These are phyloP conservation scores for Antrodiella citrinella DNA, from an alignment of 768 basidiomycete species.

Conservation along the genomic window DNA sequence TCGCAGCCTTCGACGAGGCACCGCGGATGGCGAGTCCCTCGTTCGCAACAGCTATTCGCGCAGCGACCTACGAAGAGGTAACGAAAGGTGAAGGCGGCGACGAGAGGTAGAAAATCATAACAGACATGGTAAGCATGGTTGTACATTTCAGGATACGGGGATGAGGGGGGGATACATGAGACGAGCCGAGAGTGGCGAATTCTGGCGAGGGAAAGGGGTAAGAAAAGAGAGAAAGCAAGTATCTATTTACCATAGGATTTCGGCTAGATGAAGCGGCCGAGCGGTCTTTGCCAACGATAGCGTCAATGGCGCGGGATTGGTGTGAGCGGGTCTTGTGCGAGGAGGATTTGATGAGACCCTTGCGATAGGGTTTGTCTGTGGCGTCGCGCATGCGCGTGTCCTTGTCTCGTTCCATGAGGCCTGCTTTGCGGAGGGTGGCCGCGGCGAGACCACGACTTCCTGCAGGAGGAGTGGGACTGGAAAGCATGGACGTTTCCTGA, in stretches of 20 bases:
- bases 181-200: constrained; percentile 10
- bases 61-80: constrained; percentile 30
- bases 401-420: constrained; percentile 51
- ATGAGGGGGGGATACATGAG: constrained; percentile 15
- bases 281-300: constrained; percentile 35
- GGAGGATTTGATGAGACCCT: constrained; percentile 53
- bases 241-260: constrained; percentile 62
- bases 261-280: constrained; percentile 36
- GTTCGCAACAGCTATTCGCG: constrained; percentile 37
- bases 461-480: constrained; percentile 50
- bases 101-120: constrained; percentile 30
- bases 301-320: constrained; percentile 52
- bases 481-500: constrained; percentile 35
- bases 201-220: constrained; percentile 16
- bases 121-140: constrained; percentile 33
- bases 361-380: constrained; percentile 63
- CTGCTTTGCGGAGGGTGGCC: constrained; percentile 59
- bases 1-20: constrained; percentile 38
- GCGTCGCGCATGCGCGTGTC: constrained; percentile 71
- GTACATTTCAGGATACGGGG: constrained; percentile 21
- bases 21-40: constrained; percentile 55
- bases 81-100: constrained; percentile 16
- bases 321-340: constrained; percentile 54
- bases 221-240: constrained; percentile 24
- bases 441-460: constrained; percentile 51